These are phyloP conservation scores for Wickerhamomyces bisporus DNA, from an alignment of 805 yeast species.

Conservation along the genomic window DNA sequence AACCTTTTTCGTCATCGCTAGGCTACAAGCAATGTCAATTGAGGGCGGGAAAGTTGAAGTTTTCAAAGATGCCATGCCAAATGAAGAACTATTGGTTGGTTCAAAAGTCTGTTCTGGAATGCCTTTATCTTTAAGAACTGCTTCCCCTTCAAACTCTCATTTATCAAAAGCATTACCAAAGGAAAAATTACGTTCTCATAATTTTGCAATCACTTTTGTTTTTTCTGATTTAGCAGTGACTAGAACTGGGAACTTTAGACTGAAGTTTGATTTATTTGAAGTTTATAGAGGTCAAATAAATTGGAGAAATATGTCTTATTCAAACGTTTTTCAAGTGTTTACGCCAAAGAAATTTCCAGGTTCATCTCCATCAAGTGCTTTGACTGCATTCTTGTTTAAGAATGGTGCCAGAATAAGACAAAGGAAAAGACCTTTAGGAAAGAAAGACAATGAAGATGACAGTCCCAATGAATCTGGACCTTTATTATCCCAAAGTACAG, in stretches of 20 bases:
- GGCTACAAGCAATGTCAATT: conserved; percentile 4
- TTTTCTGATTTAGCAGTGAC: conserved; percentile 27
- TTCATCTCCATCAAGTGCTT: conserved; percentile 22
- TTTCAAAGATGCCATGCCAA: conserved; percentile 3
- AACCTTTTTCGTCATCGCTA: conserved; percentile 22
- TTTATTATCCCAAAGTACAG: too few species aligned
- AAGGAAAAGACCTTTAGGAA: conserved; percentile 17
- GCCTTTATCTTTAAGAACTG: conserved; percentile 17
- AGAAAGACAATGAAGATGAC: not conserved
- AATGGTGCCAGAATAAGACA: conserved; percentile 29
- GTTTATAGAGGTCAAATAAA: conserved; percentile 18
- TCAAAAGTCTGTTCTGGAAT: conserved; percentile 22
- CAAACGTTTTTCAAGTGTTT: conserved; percentile 23
- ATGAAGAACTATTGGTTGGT: conserved; percentile 20
- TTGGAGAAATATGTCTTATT: conserved; percentile 12
- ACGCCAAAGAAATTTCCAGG: conserved; percentile 31
- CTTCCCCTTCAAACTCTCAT: conserved; percentile 11
- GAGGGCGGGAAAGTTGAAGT: not conserved
- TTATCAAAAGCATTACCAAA: conserved; percentile 9
- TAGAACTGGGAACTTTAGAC: conserved; percentile 22
- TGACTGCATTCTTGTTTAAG: conserved; percentile 26
- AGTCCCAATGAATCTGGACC: not conserved
- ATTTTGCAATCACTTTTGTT: conserved; percentile 25
- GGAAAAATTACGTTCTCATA: conserved; percentile 13
- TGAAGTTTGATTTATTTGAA: conserved; percentile 27